Conservation (phyloP, 495 filamentous ascomycete genomes). For the Aspergillus coremiiformis region DNA sequence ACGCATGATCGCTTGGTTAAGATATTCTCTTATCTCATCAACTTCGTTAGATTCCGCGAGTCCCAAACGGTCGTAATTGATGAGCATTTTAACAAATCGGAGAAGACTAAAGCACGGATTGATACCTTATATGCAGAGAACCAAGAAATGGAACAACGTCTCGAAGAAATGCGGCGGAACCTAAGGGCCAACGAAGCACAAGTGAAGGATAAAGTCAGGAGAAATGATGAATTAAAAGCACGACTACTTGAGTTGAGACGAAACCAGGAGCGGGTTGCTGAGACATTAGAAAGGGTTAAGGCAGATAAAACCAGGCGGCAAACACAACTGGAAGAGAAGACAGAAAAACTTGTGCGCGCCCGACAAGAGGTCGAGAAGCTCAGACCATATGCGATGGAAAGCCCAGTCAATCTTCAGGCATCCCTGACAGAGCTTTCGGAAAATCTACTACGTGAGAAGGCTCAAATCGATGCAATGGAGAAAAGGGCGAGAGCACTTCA, state of each 20-base stretch:
- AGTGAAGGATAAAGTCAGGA: constrained; percentile 69
- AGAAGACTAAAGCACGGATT: constrained; percentile 76
- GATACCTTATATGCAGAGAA: constrained; percentile 82
- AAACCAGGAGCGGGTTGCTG: constrained; percentile 69
- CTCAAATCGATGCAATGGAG: constrained; percentile 79
- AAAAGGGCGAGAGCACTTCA: constrained; percentile 81
- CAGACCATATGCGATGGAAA: constrained; percentile 83
- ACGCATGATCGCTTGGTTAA: constrained; percentile 80
- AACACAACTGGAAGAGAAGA: constrained; percentile 70
- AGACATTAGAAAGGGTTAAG: constrained; percentile 68
- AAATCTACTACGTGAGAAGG: constrained; percentile 65
- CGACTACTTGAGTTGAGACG: constrained; percentile 67
- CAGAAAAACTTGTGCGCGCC: constrained; percentile 48
- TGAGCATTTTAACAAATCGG: constrained; percentile 83
- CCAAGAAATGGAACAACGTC: constrained; percentile 68
- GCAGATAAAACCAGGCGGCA: constrained; percentile 65
- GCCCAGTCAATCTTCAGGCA: constrained; percentile 71
- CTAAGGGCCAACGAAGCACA: constrained; percentile 69
- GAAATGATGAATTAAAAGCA: constrained; percentile 79
- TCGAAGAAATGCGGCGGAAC: constrained; percentile 73
- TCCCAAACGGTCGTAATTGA: constrained; percentile 78
- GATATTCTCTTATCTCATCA: constrained; percentile 94
- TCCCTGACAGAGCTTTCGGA: constrained; percentile 75
- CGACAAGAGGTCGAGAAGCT: constrained; percentile 80
- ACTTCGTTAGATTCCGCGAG: constrained; percentile 95